Percentiles rank a stretch among this genome's conserved stretches.
Evolutionary conservation across 176 grass and related monocot genomes (phyloP).

Genomic region (Saccharum spontaneum): DNA sequence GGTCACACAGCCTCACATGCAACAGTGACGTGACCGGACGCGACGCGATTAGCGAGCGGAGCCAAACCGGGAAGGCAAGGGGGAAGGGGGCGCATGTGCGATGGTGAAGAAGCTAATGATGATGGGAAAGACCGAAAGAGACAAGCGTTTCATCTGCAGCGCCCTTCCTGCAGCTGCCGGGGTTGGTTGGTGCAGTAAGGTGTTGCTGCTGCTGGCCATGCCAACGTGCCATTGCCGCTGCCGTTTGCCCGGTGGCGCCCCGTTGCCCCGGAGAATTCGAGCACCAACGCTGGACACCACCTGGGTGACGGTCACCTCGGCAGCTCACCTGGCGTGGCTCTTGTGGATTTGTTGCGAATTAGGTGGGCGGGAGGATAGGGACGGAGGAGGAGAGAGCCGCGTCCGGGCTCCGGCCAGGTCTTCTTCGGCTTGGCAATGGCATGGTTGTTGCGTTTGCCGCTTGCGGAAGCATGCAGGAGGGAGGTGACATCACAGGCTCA

Average conservation of each 20-base stretch:
- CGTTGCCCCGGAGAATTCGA: not conserved
- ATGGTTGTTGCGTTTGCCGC: no score
- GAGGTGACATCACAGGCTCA: no score
- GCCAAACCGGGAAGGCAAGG: no score
- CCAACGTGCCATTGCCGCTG: not conserved
- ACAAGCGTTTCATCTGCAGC: constrained; percentile 35
- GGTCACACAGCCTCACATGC: not conserved
- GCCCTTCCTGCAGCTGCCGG: not conserved
- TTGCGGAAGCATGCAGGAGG: no score
- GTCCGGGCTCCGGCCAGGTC: not conserved
- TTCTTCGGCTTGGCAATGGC: no score
- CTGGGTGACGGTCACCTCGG: not conserved
- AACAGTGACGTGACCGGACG: constrained; percentile 12
- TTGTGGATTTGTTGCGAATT: not conserved
- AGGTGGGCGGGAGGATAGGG: not conserved
- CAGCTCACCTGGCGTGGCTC: not conserved
- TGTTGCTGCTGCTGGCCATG: not conserved
- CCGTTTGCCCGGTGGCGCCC: not conserved
- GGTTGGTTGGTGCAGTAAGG: constrained; percentile 29
- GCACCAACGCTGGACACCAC: not conserved
- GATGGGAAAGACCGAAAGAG: constrained; percentile 41
- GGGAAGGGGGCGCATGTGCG: constrained; percentile 9
- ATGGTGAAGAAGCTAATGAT: not conserved
- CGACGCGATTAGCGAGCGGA: not conserved
- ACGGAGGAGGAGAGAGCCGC: not conserved